These are phyloP conservation scores for Erodium chrysanthum DNA, from an alignment of 441 rosid species.

Conservation along the genomic window DNA sequence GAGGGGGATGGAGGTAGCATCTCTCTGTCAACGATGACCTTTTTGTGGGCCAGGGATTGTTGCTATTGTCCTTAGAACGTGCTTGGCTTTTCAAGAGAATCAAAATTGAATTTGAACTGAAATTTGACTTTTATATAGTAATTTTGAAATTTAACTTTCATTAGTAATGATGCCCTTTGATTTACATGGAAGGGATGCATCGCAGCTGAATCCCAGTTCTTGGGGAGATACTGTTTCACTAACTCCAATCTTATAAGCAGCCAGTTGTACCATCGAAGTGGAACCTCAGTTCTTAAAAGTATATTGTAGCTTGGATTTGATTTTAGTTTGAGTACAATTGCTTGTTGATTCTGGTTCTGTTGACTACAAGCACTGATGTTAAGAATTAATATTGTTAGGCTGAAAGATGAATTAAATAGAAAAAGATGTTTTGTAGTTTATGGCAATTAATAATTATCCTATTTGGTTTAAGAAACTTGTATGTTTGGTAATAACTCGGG, in stretches of 20 bases:
- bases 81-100: neutral
- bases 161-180: neutral
- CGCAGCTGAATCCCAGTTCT: neutral
- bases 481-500: neutral
- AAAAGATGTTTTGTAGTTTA: neutral
- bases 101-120: neutral
- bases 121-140: neutral
- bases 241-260: neutral
- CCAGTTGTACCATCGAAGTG: too few species aligned
- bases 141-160: too few species aligned
- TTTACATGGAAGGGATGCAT: neutral
- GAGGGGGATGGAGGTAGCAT: neutral
- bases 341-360: neutral
- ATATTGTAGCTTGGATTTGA: too few species aligned
- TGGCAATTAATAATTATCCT: neutral
- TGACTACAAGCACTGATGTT: neutral
- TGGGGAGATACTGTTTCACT: neutral
- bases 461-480: neutral
- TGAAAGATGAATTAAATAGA: neutral
- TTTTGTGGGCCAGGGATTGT: slow-evolving; percentile 1
- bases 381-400: neutral
- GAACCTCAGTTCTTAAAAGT: neutral
- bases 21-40: neutral
- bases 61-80: neutral
- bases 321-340: neutral